These are phyloP conservation scores for Trypanosoma avium DNA, from an alignment of 208 protist genomes.

Conservation along the genomic window DNA sequence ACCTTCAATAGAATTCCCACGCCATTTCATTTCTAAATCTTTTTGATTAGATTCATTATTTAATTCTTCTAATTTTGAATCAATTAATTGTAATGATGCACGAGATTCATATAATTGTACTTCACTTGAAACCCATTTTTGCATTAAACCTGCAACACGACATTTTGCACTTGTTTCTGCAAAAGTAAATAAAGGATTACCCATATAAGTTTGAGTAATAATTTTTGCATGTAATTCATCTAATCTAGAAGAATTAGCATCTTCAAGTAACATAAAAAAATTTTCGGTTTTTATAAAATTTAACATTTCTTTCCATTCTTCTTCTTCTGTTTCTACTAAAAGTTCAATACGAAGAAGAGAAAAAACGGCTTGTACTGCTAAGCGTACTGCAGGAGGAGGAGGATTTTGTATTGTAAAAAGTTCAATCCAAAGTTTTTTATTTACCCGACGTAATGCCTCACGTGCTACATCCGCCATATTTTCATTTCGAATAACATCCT, in stretches of 20 bases:
- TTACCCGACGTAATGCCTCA: neutral
- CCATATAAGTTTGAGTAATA: conserved; percentile 15
- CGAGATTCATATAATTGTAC: conserved; percentile 17
- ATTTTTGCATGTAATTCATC: conserved; percentile 11
- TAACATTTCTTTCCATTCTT: conserved; percentile 29
- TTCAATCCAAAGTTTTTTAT: neutral
- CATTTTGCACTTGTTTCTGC: neutral
- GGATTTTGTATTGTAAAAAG: neutral
- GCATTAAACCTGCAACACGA: conserved; percentile 16
- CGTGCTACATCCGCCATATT: conserved; percentile 8
- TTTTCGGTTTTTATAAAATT: conserved; percentile 17
- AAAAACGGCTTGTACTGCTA: conserved; percentile 20
- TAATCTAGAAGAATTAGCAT: conserved; percentile 6
- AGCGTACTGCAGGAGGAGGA: neutral
- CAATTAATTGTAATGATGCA: neutral
- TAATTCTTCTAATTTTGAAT: neutral
- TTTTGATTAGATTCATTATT: conserved; percentile 2
- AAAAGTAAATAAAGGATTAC: conserved; percentile 19
- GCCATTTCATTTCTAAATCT: neutral
- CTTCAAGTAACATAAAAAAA: conserved; percentile 8
- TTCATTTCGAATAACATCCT: conserved; percentile 9
- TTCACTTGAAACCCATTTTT: conserved; percentile 26
- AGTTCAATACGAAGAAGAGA: conserved; percentile 22
- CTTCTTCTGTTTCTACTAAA: conserved; percentile 11
- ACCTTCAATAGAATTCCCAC: neutral